Base-by-base conservation (phyloP, 768 basidiomycete genomes). In the Kwoniella pini region DNA sequence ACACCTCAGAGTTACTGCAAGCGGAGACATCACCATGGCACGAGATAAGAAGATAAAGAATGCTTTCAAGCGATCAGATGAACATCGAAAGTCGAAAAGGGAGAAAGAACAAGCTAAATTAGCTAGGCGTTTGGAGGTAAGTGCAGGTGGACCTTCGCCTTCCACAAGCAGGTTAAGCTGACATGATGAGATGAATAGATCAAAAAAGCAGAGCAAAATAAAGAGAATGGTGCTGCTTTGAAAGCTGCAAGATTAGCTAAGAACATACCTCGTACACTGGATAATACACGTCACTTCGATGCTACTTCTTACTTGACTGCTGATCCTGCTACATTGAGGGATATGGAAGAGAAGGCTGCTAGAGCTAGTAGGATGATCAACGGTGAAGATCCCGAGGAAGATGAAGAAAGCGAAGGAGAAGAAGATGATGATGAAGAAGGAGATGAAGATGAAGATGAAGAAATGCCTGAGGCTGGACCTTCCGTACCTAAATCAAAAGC, bases 211-310 rank as follows among this genome's bases (percentile, higher is more conserved):
- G 75, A 74, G 62, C 65, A 61, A 30, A 56, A 57, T 11, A 67
- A 65, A 49, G 49, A 43, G 24, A 61, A 61, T n/a, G 59, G 59
- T 46, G 59, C 59, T 28, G 59, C 52, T 11, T 26, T 63, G 21
- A 54, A 28, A 36, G 52, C 54, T 22, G 60, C 62, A 86, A 86
- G 93, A 57, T 80, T 90, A 22, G 83, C 85, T 5, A 85, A 88
- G 70, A 96, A 96, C 81, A 83, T 94, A 10, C 94, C 94, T 0
- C 84, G 84, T 44, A 99, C 96, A 0, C 84, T 97, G 22, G 96
- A 99, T 74, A 98, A 97, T 75, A 89, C 86, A 61, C 86, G 94
- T 63, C 88, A 94, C 77, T 89, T 86, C 68, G 79, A 79, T 38
- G 66, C 80, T 4, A 73, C 69, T 5, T 79, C 79, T 22, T 79